These are phyloP conservation scores for Kalmusia sp. DNA, from an alignment of 2,329 filamentous ascomycete genomes.

Conservation along the genomic window DNA sequence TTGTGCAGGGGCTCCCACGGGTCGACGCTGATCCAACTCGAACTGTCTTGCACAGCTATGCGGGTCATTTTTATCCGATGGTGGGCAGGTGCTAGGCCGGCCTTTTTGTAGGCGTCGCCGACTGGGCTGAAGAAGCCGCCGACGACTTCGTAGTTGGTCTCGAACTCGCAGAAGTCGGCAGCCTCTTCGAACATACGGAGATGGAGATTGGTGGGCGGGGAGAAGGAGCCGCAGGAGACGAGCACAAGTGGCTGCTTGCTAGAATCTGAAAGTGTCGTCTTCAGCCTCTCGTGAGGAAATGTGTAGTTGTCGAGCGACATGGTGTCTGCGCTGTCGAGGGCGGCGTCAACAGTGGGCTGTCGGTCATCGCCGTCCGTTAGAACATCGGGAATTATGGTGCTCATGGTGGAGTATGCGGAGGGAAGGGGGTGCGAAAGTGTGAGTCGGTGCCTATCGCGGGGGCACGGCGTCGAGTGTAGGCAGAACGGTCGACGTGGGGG, in stretches of 20 bases:
- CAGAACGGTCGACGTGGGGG: conserved; percentile 5
- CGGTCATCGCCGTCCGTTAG: conserved; percentile 17
- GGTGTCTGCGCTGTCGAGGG: conserved; percentile 31
- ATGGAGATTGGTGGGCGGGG: conserved; percentile 77
- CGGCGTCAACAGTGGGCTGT: conserved; percentile 25
- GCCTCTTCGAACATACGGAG: conserved; percentile 90
- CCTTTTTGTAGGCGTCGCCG: conserved; percentile 79
- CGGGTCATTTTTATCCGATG: conserved; percentile 87
- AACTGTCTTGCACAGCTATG: conserved; percentile 75
- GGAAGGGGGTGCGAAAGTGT: conserved; percentile 9
- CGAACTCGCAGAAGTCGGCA: conserved; percentile 76
- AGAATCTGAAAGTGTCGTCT: conserved; percentile 62
- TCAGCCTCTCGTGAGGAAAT: conserved; percentile 68
- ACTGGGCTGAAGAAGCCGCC: conserved; percentile 87
- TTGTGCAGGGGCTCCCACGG: conserved; percentile 78
- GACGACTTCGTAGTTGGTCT: conserved; percentile 78
- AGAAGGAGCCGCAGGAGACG: conserved; percentile 75
- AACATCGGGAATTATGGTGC: conserved; percentile 27
- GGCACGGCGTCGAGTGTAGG: not conserved
- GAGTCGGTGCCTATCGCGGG: conserved; percentile 4
- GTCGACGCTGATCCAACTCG: conserved; percentile 47
- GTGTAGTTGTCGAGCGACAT: conserved; percentile 59
- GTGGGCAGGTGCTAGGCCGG: conserved; percentile 74
- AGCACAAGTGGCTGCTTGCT: conserved; percentile 69
- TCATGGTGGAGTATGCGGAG: conserved; percentile 25